These are phyloP conservation scores for Haberlea rhodopensis DNA, from an alignment of 257 asterid genomes.

Conservation along the genomic window DNA sequence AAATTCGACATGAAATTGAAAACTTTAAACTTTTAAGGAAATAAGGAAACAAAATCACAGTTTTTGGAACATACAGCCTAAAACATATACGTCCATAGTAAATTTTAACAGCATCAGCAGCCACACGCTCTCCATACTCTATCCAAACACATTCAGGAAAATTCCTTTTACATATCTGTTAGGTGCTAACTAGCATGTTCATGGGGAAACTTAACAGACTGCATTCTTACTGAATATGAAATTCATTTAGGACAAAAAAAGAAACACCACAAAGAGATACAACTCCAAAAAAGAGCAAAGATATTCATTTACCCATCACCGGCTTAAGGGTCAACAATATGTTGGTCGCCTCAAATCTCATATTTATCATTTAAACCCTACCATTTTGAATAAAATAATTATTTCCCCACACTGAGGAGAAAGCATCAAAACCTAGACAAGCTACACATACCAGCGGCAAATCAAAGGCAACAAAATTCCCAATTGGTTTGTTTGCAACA, in stretches of 20 bases:
- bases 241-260: too few relatives aligned
- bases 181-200: neutral
- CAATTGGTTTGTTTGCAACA: conserved; percentile 76
- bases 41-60: too few relatives aligned
- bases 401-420: neutral
- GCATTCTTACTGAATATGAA: too few relatives aligned
- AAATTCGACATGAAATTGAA: neutral
- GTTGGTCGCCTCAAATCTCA: neutral
- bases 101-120: neutral
- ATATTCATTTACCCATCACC: neutral
- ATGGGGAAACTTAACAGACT: too few relatives aligned
- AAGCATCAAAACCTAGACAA: conserved; percentile 6
- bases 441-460: conserved; percentile 76
- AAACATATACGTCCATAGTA: too few relatives aligned
- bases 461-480: conserved; percentile 68
- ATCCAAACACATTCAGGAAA: neutral
- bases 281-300: neutral
- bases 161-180: neutral
- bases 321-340: too few relatives aligned
- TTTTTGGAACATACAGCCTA: neutral
- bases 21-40: too few relatives aligned
- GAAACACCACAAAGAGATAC: neutral
- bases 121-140: neutral
- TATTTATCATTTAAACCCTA: neutral
- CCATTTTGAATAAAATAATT: too few relatives aligned